Percentiles rank a stretch among this genome's conserved stretches.
Conservation (phyloP, 2,329 filamentous ascomycete genomes). For the Epichloe typhina region DNA sequence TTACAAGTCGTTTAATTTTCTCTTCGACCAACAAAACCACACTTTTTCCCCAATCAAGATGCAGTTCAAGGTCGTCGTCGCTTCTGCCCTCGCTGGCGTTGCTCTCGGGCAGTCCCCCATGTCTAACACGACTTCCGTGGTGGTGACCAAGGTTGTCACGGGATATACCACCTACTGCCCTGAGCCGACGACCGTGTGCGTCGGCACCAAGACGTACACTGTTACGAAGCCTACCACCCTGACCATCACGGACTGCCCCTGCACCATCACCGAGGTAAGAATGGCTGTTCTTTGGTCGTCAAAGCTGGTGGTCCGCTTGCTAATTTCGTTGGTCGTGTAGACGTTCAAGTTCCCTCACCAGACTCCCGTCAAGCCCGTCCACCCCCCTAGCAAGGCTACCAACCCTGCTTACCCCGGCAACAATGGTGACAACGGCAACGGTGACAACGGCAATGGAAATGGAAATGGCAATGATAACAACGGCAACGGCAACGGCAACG, state of each 20-base stretch:
- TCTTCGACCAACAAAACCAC: background rate
- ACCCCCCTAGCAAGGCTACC: background rate
- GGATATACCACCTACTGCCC: slow-evolving; percentile 29
- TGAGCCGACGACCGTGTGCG: slow-evolving; percentile 36
- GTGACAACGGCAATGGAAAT: no score
- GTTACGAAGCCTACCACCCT: slow-evolving; percentile 40
- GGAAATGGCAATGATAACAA: no score
- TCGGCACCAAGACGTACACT: slow-evolving; percentile 38
- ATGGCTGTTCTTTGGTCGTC: background rate
- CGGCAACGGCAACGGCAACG: no score
- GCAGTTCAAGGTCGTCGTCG: slow-evolving; percentile 1
- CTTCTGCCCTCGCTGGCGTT: background rate
- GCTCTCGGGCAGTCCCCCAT: background rate
- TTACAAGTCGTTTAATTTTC: no score
- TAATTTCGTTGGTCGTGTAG: background rate
- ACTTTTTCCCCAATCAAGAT: background rate
- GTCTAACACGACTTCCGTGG: slow-evolving; percentile 3
- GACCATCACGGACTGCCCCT: slow-evolving; percentile 42
- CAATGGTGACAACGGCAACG: background rate
- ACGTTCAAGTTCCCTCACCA: slow-evolving; percentile 2
- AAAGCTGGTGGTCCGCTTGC: background rate
- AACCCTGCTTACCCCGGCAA: background rate
- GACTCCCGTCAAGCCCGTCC: slow-evolving; percentile 1
- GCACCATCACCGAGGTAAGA: slow-evolving; percentile 27
- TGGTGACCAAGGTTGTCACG: slow-evolving; percentile 22